Percentiles rank a stretch among this genome's conserved stretches.
These are phyloP conservation scores for Herpetospermum pedunculosum DNA, from an alignment of 306 rosid species.

Conservation along the genomic window DNA sequence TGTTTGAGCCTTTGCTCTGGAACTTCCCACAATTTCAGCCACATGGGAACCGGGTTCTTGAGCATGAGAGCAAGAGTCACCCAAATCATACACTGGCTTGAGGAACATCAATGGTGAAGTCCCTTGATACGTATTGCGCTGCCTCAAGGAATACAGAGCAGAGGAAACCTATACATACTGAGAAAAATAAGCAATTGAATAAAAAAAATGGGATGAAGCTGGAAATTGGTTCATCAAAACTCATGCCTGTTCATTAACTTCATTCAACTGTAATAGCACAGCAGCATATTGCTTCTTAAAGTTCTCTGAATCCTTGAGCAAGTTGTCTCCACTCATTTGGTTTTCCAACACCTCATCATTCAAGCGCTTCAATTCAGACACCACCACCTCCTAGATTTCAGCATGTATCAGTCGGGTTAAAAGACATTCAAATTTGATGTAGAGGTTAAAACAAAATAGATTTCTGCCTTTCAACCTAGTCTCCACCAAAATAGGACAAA, in stretches of 20 bases:
- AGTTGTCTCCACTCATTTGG: conserved; percentile 49
- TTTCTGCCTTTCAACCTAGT: background rate
- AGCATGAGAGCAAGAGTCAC: conserved; percentile 44
- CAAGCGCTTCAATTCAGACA: conserved; percentile 74
- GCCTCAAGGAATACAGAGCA: conserved; percentile 70
- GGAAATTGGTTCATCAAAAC: conserved; percentile 15
- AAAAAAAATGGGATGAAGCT: conserved; percentile 5
- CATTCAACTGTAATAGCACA: conserved; percentile 56
- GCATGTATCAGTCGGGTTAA: background rate
- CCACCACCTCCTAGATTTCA: conserved; percentile 50
- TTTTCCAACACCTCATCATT: conserved; percentile 61
- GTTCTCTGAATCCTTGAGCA: conserved; percentile 54
- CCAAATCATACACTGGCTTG: conserved; percentile 37
- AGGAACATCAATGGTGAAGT: conserved; percentile 31
- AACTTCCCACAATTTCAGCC: conserved; percentile 77
- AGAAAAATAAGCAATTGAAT: conserved; percentile 13
- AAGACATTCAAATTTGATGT: background rate
- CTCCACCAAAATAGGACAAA: background rate
- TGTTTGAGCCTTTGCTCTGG: conserved; percentile 49
- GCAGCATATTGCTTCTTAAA: conserved; percentile 86
- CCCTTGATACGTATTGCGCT: conserved; percentile 73
- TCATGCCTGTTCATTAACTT: conserved; percentile 72
- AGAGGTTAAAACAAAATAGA: background rate
- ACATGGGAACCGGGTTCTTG: conserved; percentile 56
- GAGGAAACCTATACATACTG: conserved; percentile 56